Percentiles rank a stretch among this genome's conserved stretches.
phyloP scores from a whole-genome alignment of 495 filamentous ascomycete species.

The Xeromyces bisporus region DNA sequence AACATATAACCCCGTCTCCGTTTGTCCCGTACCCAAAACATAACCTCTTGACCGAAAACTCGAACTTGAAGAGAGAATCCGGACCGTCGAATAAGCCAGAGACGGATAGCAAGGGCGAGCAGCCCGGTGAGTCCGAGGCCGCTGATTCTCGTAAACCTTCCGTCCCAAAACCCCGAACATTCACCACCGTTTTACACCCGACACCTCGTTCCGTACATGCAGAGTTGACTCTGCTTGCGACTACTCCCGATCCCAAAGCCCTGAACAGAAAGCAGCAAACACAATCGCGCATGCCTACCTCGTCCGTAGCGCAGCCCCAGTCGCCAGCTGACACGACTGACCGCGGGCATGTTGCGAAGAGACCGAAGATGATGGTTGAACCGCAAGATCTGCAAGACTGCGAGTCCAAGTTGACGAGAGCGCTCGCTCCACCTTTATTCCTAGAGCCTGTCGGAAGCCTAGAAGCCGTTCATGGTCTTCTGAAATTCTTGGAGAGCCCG shows the following conservation, averaged over 20 bases:
- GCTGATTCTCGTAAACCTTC: slow-evolving; percentile 30
- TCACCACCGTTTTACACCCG: slow-evolving; percentile 70
- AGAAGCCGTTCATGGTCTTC: slow-evolving; percentile 46
- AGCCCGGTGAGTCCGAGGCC: slow-evolving; percentile 14
- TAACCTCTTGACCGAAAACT: slow-evolving; percentile 28
- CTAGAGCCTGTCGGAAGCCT: slow-evolving; percentile 54
- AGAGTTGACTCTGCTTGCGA: slow-evolving; percentile 60
- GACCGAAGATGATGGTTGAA: slow-evolving; percentile 63
- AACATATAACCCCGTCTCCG: slow-evolving; percentile 72
- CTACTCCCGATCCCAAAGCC: slow-evolving; percentile 43
- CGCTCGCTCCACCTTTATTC: slow-evolving; percentile 56
- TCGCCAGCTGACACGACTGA: slow-evolving; percentile 39
- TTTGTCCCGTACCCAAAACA: slow-evolving; percentile 65
- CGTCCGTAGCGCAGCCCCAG: slow-evolving; percentile 36
- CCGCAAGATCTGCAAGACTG: slow-evolving; percentile 50
- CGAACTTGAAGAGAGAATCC: slow-evolving; percentile 15
- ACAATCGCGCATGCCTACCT: slow-evolving; percentile 29
- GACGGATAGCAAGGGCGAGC: slow-evolving; percentile 12
- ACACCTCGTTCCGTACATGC: slow-evolving; percentile 55
- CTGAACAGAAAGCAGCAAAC: slow-evolving; percentile 23
- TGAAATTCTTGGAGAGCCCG: slow-evolving; percentile 56
- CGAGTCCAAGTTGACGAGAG: slow-evolving; percentile 51
- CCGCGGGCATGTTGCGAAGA: slow-evolving; percentile 43
- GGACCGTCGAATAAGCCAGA: slow-evolving; percentile 10
- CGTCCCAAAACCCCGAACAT: slow-evolving; percentile 42